Base-by-base conservation (phyloP, 495 filamentous ascomycete genomes). In the Sordaria brevicollis region DNA sequence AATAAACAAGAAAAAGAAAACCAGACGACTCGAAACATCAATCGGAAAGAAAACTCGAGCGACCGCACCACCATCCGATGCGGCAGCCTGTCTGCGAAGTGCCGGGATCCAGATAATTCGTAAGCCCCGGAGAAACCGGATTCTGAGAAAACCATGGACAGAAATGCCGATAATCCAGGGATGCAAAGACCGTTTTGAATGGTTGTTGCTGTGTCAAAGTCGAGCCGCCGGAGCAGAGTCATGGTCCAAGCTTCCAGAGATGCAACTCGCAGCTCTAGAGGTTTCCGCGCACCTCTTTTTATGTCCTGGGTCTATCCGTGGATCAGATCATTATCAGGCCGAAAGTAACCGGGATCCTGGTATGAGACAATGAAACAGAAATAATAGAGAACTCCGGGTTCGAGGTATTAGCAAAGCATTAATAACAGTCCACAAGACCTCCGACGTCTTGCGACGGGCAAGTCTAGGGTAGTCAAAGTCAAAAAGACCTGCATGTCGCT, bases 261-360 rank as follows among this genome's bases (percentile, higher is more conserved):
- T 80, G 80, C 79, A 76, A 82, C 81, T 84, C 79, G 82, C 82
- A 84, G 76, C 80, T 80, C 78, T 74, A 69, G 68, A 73, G 68
- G 67, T 74, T 67, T 76, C 74, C 74, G 72, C 71, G 74, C 76
- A 79, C 76, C 74, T 79, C 75, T 15, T 62, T 62, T 71, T 72
- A n/a, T 72, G 71, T 76, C 77, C 78, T 70, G 66, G 77, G 78
- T 82, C 72, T 82, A 76, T 82, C 77, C 77, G 71, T 76, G 76
- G 74, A 77, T 79, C 73, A 75, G 73, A 70, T 68, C 57, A 74
- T 74, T 68, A 76, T 37, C 66, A 73, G 67, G 76, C 73, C 68
- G 76, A 66, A 54, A 67, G 62, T 31, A 65, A 65, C 74, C 71
- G 76, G 75, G 76, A 74, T 79, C 80, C 80, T 65, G 71, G 75